phyloP scores from a whole-genome alignment of 2,329 filamentous ascomycete species.

The Chaetomium olivaceum region DNA sequence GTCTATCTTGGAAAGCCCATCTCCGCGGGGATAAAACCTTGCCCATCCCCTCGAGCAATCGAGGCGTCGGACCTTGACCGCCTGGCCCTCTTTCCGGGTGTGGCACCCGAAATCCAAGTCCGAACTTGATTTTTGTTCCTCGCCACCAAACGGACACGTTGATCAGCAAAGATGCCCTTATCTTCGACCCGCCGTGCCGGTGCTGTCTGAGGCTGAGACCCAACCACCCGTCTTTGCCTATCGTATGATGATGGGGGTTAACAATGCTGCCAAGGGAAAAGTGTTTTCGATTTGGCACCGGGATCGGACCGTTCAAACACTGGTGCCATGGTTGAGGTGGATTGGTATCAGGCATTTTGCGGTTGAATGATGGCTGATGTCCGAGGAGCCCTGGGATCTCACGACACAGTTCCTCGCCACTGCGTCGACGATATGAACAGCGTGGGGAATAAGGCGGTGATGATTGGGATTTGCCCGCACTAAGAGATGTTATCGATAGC shows the following conservation, averaged over 20 bases:
- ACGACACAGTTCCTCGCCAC: neutral
- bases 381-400: too few relatives aligned
- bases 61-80: neutral
- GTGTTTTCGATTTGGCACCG: neutral
- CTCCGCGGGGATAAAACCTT: conserved; percentile 22
- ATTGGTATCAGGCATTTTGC: neutral
- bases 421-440: neutral
- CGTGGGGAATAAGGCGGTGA: neutral
- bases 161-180: neutral
- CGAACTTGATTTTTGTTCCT: neutral
- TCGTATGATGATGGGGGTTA: neutral
- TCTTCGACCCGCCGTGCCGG: neutral
- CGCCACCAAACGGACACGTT: neutral
- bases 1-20: conserved; percentile 11
- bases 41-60: neutral
- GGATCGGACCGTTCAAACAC: neutral
- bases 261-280: neutral
- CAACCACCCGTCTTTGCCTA: neutral
- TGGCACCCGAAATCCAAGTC: neutral
- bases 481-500: neutral
- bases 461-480: neutral
- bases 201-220: neutral
- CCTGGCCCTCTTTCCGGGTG: neutral
- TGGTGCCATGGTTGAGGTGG: neutral
- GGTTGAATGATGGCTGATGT: neutral